These are phyloP conservation scores for Apiotrichum sp. DNA, from an alignment of 1,284 basidiomycete genomes.

Conservation along the genomic window DNA sequence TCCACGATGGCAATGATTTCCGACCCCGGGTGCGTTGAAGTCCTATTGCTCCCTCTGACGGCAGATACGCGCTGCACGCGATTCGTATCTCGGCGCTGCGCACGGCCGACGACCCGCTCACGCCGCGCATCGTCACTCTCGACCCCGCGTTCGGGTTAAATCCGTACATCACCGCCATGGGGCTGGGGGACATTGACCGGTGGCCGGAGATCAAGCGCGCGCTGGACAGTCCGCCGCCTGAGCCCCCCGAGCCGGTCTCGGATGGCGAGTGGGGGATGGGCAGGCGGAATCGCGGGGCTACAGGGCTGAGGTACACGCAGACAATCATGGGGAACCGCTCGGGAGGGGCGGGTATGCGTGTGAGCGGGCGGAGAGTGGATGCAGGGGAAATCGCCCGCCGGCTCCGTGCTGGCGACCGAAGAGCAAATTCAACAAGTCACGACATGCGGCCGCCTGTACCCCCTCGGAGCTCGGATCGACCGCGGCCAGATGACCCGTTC, in stretches of 20 bases:
- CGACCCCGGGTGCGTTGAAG: conserved; percentile 34
- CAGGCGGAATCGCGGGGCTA: conserved; percentile 41
- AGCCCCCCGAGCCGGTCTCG: conserved; percentile 48
- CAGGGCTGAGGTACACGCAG: conserved; percentile 68
- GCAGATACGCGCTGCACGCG: conserved; percentile 76
- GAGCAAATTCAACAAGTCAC: conserved; percentile 23
- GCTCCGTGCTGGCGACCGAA: background rate
- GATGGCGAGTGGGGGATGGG: conserved; percentile 11
- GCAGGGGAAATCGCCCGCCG: background rate
- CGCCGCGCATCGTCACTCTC: conserved; percentile 69
- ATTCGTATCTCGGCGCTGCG: conserved; percentile 81
- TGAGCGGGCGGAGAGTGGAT: conserved; percentile 36
- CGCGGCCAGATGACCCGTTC: conserved; percentile 11
- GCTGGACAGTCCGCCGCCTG: conserved; percentile 48
- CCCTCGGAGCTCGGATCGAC: conserved; percentile 9
- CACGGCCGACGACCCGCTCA: conserved; percentile 75
- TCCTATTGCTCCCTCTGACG: background rate
- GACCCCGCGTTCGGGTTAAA: conserved; percentile 58
- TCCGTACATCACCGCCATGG: conserved; percentile 71
- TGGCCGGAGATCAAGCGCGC: conserved; percentile 73
- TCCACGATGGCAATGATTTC: conserved; percentile 44
- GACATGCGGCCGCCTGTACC: conserved; percentile 13
- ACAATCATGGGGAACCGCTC: conserved; percentile 67
- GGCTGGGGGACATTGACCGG: conserved; percentile 64
- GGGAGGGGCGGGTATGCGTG: conserved; percentile 63